phyloP scores from a whole-genome alignment of 805 yeast genomes.

The Millerozyma miso region DNA sequence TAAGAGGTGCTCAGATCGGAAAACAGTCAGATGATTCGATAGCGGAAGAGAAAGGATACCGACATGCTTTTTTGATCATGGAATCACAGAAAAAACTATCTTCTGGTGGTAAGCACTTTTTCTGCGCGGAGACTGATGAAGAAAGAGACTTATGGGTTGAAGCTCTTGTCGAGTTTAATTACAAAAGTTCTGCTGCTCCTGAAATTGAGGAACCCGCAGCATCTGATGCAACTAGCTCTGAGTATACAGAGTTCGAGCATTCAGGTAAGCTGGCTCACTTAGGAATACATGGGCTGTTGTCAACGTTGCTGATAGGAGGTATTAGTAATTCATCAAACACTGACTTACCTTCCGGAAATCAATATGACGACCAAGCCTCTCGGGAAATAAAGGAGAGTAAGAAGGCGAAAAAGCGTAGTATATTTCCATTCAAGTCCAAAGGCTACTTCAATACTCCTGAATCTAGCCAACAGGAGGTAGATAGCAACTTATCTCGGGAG shows the following conservation, averaged over 20 bases:
- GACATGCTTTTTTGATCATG: slow-evolving; percentile 58
- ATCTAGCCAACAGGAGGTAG: not conserved
- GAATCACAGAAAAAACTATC: slow-evolving; percentile 39
- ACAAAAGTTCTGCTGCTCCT: slow-evolving; percentile 5
- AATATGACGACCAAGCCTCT: not conserved
- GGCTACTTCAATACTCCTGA: not conserved
- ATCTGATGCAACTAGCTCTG: not conserved
- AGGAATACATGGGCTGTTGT: not conserved
- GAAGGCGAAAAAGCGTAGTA: slow-evolving; percentile 50
- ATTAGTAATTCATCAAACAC: not conserved
- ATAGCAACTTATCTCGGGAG: not conserved
- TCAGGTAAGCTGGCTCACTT: not conserved
- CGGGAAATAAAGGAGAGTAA: slow-evolving; percentile 33
- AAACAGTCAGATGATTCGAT: slow-evolving; percentile 41
- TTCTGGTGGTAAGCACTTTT: slow-evolving; percentile 50
- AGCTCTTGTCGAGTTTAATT: slow-evolving; percentile 31
- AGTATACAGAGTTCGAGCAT: not conserved
- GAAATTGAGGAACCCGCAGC: not conserved
- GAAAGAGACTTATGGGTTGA: slow-evolving; percentile 76
- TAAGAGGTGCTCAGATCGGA: slow-evolving; percentile 53
- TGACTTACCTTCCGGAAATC: not conserved
- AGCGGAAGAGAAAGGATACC: slow-evolving; percentile 45
- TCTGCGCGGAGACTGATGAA: slow-evolving; percentile 74
- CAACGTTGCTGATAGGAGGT: not conserved
- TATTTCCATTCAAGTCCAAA: slow-evolving; percentile 52